These are phyloP conservation scores for Talaromyces verruculosus DNA, from an alignment of 2,329 filamentous ascomycete species.

Conservation along the genomic window DNA sequence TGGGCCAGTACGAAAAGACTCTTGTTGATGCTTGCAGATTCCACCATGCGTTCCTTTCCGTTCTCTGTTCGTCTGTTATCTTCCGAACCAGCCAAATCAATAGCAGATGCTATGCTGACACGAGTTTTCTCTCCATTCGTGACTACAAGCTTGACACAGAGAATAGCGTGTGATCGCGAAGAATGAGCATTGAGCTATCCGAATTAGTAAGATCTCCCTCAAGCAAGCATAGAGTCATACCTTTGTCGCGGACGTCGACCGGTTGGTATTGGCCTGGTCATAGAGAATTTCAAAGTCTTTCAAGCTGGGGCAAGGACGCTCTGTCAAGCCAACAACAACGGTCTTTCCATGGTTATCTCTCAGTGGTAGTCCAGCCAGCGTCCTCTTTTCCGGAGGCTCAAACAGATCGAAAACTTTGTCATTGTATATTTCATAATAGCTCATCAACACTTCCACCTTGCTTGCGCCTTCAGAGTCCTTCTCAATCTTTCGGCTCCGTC, in stretches of 20 bases:
- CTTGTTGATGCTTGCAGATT: constrained; percentile 97
- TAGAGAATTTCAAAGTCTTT: constrained; percentile 90
- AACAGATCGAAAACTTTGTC: constrained; percentile 93
- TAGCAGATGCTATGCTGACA: constrained; percentile 85
- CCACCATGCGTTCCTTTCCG: constrained; percentile 85
- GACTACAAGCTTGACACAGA: constrained; percentile 85
- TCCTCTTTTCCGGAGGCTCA: constrained; percentile 82
- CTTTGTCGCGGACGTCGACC: constrained; percentile 86
- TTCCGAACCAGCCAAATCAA: constrained; percentile 92
- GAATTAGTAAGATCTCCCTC: constrained; percentile 22
- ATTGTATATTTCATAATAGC: constrained; percentile 97
- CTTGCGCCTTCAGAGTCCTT: constrained; percentile 74
- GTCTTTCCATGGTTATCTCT: constrained; percentile 86
- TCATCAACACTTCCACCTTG: constrained; percentile 71
- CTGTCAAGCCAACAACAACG: constrained; percentile 79
- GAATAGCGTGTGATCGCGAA: constrained; percentile 83
- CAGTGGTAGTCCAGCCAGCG: constrained; percentile 73
- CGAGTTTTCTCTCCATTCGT: constrained; percentile 65
- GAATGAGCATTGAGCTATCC: constrained; percentile 78
- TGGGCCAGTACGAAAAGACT: constrained; percentile 91
- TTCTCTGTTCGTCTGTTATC: constrained; percentile 95
- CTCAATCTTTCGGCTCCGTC: constrained; percentile 77
- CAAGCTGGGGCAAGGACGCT: constrained; percentile 76
- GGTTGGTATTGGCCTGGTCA: constrained; percentile 87
- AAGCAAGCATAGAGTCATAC: constrained; percentile 32